Evolutionary conservation across 192 early-diverging fungal species (phyloP).

Genomic region (Powellomyces hirtus): DNA sequence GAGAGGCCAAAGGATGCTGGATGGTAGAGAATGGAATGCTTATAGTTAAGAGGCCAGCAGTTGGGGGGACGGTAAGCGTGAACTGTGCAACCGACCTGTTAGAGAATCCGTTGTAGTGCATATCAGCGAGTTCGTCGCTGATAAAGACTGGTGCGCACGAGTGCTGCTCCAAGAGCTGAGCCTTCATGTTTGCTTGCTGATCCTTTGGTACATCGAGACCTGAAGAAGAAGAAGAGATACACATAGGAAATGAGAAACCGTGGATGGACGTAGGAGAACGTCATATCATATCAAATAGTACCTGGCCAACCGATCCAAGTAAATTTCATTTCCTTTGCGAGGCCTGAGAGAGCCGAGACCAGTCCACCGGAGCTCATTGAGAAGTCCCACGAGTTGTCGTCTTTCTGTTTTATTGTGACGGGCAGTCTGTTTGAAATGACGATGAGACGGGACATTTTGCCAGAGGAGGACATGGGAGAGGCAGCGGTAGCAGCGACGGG

Average conservation of each 20-base stretch:
- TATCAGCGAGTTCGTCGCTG: slow-evolving; percentile 87
- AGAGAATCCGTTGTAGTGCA: slow-evolving; percentile 98
- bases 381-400: slow-evolving; percentile 62
- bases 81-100: slow-evolving; percentile 68
- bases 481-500: background rate
- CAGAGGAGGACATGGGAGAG: background rate
- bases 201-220: slow-evolving; percentile 81
- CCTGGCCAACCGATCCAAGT: slow-evolving; percentile 99
- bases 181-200: slow-evolving; percentile 68
- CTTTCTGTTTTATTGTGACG: slow-evolving; percentile 70
- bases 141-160: slow-evolving; percentile 94
- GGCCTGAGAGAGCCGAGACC: slow-evolving; percentile 89
- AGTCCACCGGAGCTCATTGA: slow-evolving; percentile 93
- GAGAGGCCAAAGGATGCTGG: slow-evolving; percentile 95
- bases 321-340: slow-evolving; percentile 94
- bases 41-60: slow-evolving; percentile 28
- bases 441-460: slow-evolving; percentile 40
- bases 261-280: background rate
- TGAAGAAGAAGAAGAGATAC: slow-evolving; percentile 22
- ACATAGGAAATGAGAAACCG: background rate
- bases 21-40: background rate
- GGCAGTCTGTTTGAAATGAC: slow-evolving; percentile 97
- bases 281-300: slow-evolving; percentile 21
- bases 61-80: slow-evolving; percentile 99
- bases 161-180: slow-evolving; percentile 72